phyloP scores from a whole-genome alignment of 192 early-diverging fungal species.

The Mortierella hygrophila region DNA sequence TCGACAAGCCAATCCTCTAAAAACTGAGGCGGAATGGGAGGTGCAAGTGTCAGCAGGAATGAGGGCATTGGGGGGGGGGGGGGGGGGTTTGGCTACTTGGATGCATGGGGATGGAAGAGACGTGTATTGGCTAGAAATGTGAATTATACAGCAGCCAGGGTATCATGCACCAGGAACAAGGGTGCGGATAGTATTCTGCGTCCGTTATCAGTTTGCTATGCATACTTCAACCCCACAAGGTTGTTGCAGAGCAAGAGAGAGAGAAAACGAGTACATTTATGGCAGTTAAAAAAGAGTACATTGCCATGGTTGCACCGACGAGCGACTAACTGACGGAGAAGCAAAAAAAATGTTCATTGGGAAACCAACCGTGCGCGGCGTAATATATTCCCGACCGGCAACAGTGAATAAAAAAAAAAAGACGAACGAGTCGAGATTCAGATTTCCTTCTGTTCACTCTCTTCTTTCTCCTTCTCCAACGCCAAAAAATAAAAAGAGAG shows the following conservation, averaged over 20 bases:
- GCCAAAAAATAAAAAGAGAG: background rate
- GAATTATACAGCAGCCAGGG: background rate
- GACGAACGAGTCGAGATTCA: background rate
- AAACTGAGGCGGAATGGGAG: background rate
- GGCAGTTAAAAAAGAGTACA: background rate
- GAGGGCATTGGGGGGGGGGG: no score
- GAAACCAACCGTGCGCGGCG: constrained; percentile 8
- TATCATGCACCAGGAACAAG: background rate
- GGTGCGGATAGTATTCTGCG: no score
- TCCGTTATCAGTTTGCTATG: constrained; percentile 1
- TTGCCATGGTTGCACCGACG: background rate
- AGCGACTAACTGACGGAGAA: background rate
- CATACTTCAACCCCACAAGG: background rate
- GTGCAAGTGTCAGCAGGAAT: no score
- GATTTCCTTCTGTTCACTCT: background rate
- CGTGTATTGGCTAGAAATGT: background rate
- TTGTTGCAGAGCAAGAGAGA: background rate
- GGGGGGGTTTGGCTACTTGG: background rate
- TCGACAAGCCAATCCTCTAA: background rate
- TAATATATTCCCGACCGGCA: background rate
- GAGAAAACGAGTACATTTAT: constrained; percentile 3
- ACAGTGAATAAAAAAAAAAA: background rate
- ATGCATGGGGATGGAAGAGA: background rate
- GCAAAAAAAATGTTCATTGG: background rate
- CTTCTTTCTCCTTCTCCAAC: background rate